Evolutionary conservation across 352 stramenopile genomes (phyloP).

Genomic region (Globisporangium emineosum): DNA sequence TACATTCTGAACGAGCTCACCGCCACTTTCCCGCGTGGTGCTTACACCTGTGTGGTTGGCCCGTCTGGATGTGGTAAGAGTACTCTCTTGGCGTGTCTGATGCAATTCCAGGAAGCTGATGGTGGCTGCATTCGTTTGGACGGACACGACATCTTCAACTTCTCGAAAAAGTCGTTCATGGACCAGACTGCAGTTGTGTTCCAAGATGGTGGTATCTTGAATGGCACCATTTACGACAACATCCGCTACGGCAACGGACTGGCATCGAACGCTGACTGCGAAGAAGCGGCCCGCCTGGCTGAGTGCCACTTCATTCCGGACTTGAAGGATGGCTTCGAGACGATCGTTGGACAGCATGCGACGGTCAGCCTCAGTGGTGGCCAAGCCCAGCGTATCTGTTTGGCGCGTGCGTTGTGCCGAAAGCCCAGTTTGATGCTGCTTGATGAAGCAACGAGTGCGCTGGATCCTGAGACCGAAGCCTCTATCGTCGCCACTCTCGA

Average conservation of each 20-base stretch:
- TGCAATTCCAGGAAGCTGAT: constrained; percentile 87
- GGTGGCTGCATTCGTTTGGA: constrained; percentile 79
- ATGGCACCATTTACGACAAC: constrained; percentile 88
- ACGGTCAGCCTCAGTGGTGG: constrained; percentile 86
- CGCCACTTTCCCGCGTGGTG: constrained; percentile 65
- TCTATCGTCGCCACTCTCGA: constrained; percentile 84
- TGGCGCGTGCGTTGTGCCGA: constrained; percentile 77
- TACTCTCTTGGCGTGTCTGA: constrained; percentile 82
- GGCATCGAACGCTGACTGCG: constrained; percentile 76
- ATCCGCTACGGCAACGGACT: constrained; percentile 78
- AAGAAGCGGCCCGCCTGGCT: constrained; percentile 71
- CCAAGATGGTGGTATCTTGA: constrained; percentile 84
- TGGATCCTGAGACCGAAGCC: constrained; percentile 84
- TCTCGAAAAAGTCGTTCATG: constrained; percentile 86
- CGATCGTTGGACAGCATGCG: constrained; percentile 81
- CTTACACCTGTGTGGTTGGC: constrained; percentile 84
- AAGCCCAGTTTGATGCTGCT: constrained; percentile 78
- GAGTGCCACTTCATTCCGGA: constrained; percentile 85
- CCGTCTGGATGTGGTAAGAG: constrained; percentile 86
- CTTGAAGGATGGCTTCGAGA: constrained; percentile 80
- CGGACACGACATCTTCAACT: constrained; percentile 82
- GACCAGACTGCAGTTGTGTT: constrained; percentile 86
- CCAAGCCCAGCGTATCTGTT: constrained; percentile 83
- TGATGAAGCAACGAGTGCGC: constrained; percentile 83
- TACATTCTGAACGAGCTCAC: constrained; percentile 79